Conservation (phyloP, 2,329 filamentous ascomycete genomes). For the Colletotrichum lentis region DNA sequence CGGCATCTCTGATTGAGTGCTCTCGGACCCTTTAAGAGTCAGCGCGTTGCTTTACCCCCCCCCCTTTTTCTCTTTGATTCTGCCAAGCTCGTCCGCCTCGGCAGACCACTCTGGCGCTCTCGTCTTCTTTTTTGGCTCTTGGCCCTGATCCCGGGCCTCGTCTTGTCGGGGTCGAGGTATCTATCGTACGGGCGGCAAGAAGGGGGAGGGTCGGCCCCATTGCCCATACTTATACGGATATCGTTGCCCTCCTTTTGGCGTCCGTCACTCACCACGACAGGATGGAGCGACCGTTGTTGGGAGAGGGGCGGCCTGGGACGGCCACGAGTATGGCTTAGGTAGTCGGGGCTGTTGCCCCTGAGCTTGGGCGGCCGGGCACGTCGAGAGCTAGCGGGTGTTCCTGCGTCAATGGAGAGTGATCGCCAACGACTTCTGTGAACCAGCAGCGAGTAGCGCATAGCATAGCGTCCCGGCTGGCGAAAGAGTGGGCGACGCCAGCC, state of each 20-base stretch:
- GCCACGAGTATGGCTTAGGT: constrained; percentile 7
- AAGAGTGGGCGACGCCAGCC: constrained; percentile 14
- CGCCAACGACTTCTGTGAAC: not conserved
- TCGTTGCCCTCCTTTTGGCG: not conserved
- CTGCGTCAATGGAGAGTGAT: not conserved
- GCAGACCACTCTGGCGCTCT: not conserved
- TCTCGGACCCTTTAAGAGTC: constrained; percentile 20
- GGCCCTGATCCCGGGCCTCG: constrained; percentile 2
- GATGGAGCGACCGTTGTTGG: constrained; percentile 10
- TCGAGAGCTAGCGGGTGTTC: constrained; percentile 1
- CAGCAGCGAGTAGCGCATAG: not conserved
- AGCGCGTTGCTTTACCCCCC: not conserved
- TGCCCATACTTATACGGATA: too few relatives aligned
- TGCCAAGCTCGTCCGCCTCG: not conserved
- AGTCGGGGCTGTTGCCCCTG: not conserved
- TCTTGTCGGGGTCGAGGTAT: not conserved
- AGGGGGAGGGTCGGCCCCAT: not conserved
- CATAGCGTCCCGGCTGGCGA: not conserved
- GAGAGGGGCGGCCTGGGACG: constrained; percentile 9
- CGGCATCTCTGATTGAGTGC: constrained; percentile 27
- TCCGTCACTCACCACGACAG: not conserved
- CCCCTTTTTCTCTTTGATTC: constrained; percentile 4
- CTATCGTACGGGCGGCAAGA: not conserved
- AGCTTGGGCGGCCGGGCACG: not conserved
- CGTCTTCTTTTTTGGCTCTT: not conserved